These are phyloP conservation scores for Beauveria pseudobassiana DNA, from an alignment of 2,329 filamentous ascomycete species.

Conservation along the genomic window DNA sequence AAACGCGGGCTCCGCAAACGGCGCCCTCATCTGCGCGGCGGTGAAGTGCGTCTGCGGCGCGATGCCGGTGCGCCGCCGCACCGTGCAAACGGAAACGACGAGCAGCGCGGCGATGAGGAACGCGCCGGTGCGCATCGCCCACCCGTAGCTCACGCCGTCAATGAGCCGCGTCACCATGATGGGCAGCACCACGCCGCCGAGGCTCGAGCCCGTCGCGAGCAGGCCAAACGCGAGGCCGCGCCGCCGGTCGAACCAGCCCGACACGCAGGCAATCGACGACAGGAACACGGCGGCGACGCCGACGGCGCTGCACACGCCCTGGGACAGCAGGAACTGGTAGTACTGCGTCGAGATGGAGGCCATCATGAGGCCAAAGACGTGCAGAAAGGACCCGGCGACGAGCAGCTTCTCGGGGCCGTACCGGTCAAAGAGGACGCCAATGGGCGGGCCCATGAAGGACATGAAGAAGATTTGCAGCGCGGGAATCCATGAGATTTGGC, in stretches of 20 bases:
- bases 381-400: neutral
- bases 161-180: slow-evolving; percentile 26
- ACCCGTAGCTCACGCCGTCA: slow-evolving; percentile 21
- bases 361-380: slow-evolving; percentile 5
- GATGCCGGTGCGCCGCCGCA: slow-evolving; percentile 5
- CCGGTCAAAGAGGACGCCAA: slow-evolving; percentile 52
- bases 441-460: slow-evolving; percentile 40
- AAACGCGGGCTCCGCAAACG: slow-evolving; percentile 20
- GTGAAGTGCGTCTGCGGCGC: slow-evolving; percentile 16
- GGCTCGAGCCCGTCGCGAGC: slow-evolving; percentile 18
- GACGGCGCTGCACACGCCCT: slow-evolving; percentile 14
- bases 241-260: slow-evolving; percentile 20
- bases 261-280: slow-evolving; percentile 17
- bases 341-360: slow-evolving; percentile 6
- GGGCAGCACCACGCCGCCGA: slow-evolving; percentile 28
- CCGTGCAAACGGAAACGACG: slow-evolving; percentile 2
- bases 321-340: slow-evolving; percentile 12
- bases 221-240: slow-evolving; percentile 22
- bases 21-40: slow-evolving; percentile 22
- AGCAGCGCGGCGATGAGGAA: slow-evolving; percentile 25
- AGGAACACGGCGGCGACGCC: slow-evolving; percentile 22
- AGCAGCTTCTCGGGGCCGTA: slow-evolving; percentile 50
- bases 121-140: slow-evolving; percentile 24
- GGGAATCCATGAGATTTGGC: slow-evolving; percentile 48
- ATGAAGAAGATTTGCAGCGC: slow-evolving; percentile 46